Percentiles rank a stretch among this genome's conserved stretches.
Evolutionary conservation across 495 filamentous ascomycete genomes (phyloP).

Genomic region (Bacidia gigantensis): DNA sequence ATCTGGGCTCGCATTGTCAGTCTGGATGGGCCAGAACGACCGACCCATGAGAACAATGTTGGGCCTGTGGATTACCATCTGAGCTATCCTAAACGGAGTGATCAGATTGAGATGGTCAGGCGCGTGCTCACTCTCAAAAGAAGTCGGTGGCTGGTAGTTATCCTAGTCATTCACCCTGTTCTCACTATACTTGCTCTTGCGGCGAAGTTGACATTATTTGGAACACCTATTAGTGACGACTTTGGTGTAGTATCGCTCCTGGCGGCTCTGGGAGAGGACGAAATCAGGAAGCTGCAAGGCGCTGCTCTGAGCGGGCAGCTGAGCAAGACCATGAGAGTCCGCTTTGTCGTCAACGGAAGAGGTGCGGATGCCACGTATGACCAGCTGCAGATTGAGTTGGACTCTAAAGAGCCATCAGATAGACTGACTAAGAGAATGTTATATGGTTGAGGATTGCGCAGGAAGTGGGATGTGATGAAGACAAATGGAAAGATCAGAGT

Average conservation of each 20-base stretch:
- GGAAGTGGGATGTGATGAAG: no score
- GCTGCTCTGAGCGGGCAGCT: background rate
- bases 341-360: background rate
- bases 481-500: no score
- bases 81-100: background rate
- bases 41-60: background rate
- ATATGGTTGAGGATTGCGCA: no score
- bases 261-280: background rate
- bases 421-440: no score
- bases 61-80: background rate
- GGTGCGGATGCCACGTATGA: background rate
- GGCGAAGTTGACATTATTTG: background rate
- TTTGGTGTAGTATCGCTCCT: conserved; percentile 5
- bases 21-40: background rate
- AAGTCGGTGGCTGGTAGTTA: background rate
- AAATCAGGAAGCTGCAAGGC: background rate
- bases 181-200: conserved; percentile 1
- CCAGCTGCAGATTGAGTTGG: no score
- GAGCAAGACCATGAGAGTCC: background rate
- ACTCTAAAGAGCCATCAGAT: no score
- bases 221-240: conserved; percentile 1
- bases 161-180: conserved; percentile 5
- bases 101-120: background rate
- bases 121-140: background rate
- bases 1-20: conserved; percentile 2